Conservation (phyloP, 768 basidiomycete species). For the Boletus sp. region DNA sequence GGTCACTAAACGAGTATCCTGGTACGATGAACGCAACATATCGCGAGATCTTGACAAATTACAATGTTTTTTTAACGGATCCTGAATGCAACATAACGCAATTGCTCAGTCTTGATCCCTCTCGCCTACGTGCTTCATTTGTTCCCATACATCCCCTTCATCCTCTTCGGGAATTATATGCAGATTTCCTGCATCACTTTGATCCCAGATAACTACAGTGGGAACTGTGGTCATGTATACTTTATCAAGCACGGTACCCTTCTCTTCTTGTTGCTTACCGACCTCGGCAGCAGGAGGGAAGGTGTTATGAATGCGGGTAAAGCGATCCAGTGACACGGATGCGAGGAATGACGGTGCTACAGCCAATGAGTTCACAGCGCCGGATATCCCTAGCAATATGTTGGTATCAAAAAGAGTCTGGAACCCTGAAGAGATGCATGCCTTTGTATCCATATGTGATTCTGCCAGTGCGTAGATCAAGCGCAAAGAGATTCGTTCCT, state of each 20-base stretch:
- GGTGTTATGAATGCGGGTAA: slow-evolving; percentile 65
- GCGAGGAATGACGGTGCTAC: slow-evolving; percentile 51
- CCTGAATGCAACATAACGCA: background rate
- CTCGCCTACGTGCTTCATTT: slow-evolving; percentile 54
- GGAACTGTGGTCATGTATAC: slow-evolving; percentile 61
- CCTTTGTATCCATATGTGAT: slow-evolving; percentile 69
- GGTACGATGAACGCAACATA: background rate
- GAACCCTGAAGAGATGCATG: slow-evolving; percentile 18
- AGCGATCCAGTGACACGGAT: slow-evolving; percentile 69
- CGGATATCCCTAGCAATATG: slow-evolving; percentile 56
- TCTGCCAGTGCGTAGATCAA: slow-evolving; percentile 70
- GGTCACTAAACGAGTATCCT: slow-evolving; percentile 33
- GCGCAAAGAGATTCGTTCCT: slow-evolving; percentile 57
- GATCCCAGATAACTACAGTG: slow-evolving; percentile 65
- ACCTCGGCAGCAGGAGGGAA: slow-evolving; percentile 47
- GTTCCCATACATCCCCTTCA: slow-evolving; percentile 68
- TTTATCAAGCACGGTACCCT: slow-evolving; percentile 63
- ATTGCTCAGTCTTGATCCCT: slow-evolving; percentile 30
- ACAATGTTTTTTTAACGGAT: background rate
- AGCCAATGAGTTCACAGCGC: slow-evolving; percentile 65
- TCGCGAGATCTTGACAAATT: background rate
- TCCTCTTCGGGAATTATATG: slow-evolving; percentile 28
- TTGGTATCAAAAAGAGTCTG: background rate
- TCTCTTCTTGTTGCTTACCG: slow-evolving; percentile 52
- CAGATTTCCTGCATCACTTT: slow-evolving; percentile 22